These are phyloP conservation scores for Penicillium desertorum DNA, from an alignment of 495 filamentous ascomycete species.

Conservation along the genomic window DNA sequence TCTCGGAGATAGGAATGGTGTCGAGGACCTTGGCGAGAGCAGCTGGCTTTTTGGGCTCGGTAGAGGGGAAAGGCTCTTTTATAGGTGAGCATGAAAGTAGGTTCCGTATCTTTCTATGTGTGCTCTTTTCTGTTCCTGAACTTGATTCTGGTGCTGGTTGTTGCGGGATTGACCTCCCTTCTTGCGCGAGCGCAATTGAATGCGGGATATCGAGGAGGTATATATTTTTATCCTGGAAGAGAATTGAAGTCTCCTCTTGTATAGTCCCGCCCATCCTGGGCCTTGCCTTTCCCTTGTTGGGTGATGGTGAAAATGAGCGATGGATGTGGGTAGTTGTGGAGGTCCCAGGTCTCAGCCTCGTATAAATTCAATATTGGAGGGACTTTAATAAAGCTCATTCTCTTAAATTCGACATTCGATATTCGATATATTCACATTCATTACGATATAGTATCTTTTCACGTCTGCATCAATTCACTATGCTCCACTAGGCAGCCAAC, in stretches of 20 bases:
- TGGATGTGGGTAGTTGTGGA: slow-evolving; percentile 6
- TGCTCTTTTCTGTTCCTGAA: slow-evolving; percentile 5
- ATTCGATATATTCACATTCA: neutral
- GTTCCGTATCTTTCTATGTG: slow-evolving; percentile 10
- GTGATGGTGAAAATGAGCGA: neutral
- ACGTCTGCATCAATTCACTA: slow-evolving; percentile 7
- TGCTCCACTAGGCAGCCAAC: slow-evolving; percentile 8
- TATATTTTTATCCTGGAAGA: slow-evolving; percentile 49
- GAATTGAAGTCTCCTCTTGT: slow-evolving; percentile 32
- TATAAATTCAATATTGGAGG: neutral
- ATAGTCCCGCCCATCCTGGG: slow-evolving; percentile 10
- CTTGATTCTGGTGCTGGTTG: neutral
- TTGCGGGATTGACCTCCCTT: slow-evolving; percentile 9
- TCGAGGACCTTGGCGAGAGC: slow-evolving; percentile 41
- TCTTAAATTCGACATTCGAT: neutral
- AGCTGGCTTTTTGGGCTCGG: slow-evolving; percentile 44
- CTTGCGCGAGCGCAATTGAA: slow-evolving; percentile 54
- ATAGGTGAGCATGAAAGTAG: slow-evolving; percentile 36
- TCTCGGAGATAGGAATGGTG: slow-evolving; percentile 30
- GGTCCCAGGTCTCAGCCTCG: neutral
- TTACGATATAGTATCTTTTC: neutral
- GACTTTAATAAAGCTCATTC: neutral
- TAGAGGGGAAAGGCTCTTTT: slow-evolving; percentile 35
- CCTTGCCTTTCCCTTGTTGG: neutral
- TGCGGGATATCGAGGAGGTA: slow-evolving; percentile 63